Base-by-base conservation (phyloP, 2,329 filamentous ascomycete species). In the Calonectria multiphialidica region DNA sequence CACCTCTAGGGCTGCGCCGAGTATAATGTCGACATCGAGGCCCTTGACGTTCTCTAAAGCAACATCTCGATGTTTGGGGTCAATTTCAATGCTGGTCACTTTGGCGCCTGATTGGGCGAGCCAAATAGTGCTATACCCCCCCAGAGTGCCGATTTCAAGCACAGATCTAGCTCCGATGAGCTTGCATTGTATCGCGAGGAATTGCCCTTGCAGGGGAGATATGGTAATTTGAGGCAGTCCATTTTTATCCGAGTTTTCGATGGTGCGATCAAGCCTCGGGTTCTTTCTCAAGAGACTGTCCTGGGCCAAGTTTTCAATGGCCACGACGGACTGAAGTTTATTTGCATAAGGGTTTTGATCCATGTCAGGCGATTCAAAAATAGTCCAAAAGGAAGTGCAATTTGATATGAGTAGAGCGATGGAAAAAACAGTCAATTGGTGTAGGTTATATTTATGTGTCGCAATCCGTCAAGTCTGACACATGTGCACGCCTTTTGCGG, bases 1-100 rank as follows among this genome's bases (percentile, higher is more conserved):
- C 0, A 83, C 76, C 5, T 89, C 85, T 2, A 87, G 64, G 0
- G 83, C 88, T 1, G 84, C 79, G 0, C 88, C 88, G 0, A 87
- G 78, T 1, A 86, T 72, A 2, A 90, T 80, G 1, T 88, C 84
- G 0, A 88, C 83, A 12, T 80, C 82, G 2, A 89, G 75, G 0
- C 85, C 85, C 0, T 66, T 28, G 25, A 81, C 77, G 66, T 90
- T 90, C 35, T 85, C 80, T 1, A 83, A 79, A 0, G 89, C 87
- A 2, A 90, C 85, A 0, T 84, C 80, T 0, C 84, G 84, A 64
- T 88, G 84, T 25, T 87, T 82, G 0, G 82, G 75, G 70, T 88
- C 78, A 40, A 88, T 83, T 75, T 91, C 89, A 59, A 91, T 83
- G 59, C 84, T 89, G 0, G 87, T 89, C 18, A 91, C 84, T 64